Evolutionary conservation across 2,329 filamentous ascomycete genomes (phyloP).

Genomic region (Chaetomium globosum): DNA sequence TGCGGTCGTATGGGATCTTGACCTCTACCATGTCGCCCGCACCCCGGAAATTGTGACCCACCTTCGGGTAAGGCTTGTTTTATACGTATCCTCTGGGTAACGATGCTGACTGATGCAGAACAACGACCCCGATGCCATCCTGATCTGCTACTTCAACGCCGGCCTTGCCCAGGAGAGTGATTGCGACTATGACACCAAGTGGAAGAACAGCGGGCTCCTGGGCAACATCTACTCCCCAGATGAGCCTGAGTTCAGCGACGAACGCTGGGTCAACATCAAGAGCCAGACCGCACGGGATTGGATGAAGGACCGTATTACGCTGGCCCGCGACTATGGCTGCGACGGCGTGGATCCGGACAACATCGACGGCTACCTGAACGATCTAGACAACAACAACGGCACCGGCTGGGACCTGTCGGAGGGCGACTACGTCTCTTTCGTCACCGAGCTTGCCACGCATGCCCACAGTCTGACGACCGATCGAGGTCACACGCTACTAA

Average conservation of each 20-base stretch:
- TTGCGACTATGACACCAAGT: slow-evolving; percentile 28
- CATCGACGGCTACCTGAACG: slow-evolving; percentile 26
- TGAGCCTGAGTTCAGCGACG: slow-evolving; percentile 24
- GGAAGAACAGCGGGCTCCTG: slow-evolving; percentile 25
- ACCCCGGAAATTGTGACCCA: slow-evolving; percentile 19
- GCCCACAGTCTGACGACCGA: slow-evolving; percentile 27
- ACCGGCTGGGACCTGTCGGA: slow-evolving; percentile 22
- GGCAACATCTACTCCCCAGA: slow-evolving; percentile 25
- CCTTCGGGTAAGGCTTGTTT: slow-evolving; percentile 20
- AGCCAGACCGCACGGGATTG: slow-evolving; percentile 26
- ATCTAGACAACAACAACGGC: slow-evolving; percentile 21
- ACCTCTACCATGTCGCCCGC: slow-evolving; percentile 27
- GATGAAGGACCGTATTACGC: slow-evolving; percentile 26
- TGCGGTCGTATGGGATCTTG: slow-evolving; percentile 29
- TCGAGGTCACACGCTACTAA: slow-evolving; percentile 20
- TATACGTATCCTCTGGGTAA: too few species aligned
- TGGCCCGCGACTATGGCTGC: slow-evolving; percentile 26
- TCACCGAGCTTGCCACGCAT: slow-evolving; percentile 22
- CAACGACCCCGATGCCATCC: slow-evolving; percentile 19
- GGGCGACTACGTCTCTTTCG: slow-evolving; percentile 25
- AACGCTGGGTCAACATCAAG: slow-evolving; percentile 31
- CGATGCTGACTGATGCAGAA: not conserved
- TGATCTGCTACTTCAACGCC: slow-evolving; percentile 33
- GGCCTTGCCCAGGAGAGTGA: slow-evolving; percentile 28
- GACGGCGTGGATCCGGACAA: slow-evolving; percentile 33